Percentiles rank a stretch among this genome's conserved stretches.
phyloP scores from a whole-genome alignment of 2,329 filamentous ascomycete species.

The Didymosphaeria variabile region DNA sequence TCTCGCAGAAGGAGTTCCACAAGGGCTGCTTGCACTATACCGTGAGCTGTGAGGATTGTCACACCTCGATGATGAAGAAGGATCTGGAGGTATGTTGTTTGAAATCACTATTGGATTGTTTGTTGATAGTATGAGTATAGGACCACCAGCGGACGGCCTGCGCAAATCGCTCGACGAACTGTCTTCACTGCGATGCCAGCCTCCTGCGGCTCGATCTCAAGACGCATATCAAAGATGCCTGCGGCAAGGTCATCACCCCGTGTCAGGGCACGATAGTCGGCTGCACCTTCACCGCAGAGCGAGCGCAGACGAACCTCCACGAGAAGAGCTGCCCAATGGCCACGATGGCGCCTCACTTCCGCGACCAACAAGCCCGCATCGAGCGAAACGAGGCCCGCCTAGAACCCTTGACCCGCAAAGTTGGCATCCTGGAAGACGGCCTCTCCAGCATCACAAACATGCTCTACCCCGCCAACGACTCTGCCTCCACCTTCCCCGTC shows the following conservation, averaged over 20 bases:
- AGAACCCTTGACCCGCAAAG: constrained; percentile 53
- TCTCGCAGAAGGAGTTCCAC: constrained; percentile 64
- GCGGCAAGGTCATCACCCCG: constrained; percentile 52
- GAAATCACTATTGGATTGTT: neutral
- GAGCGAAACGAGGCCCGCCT: constrained; percentile 56
- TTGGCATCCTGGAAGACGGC: constrained; percentile 56
- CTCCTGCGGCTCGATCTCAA: constrained; percentile 54
- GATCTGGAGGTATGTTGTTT: constrained; percentile 58
- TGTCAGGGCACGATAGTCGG: constrained; percentile 57
- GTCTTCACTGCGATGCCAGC: constrained; percentile 53
- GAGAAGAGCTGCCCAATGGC: constrained; percentile 56
- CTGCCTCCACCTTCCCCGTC: constrained; percentile 42
- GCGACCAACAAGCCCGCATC: constrained; percentile 53
- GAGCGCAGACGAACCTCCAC: constrained; percentile 52
- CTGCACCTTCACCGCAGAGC: constrained; percentile 53
- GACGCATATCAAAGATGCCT: constrained; percentile 52
- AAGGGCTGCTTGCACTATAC: constrained; percentile 64
- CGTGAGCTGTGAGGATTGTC: constrained; percentile 63
- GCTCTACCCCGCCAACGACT: constrained; percentile 47
- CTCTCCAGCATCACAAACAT: constrained; percentile 55
- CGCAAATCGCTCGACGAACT: constrained; percentile 57
- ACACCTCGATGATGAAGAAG: constrained; percentile 62
- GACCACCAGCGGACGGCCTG: constrained; percentile 59
- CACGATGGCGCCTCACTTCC: constrained; percentile 56
- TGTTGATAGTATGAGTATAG: constrained; percentile 30